These are phyloP conservation scores for Dendrothele bispora DNA, from an alignment of 768 basidiomycete species.

Conservation along the genomic window DNA sequence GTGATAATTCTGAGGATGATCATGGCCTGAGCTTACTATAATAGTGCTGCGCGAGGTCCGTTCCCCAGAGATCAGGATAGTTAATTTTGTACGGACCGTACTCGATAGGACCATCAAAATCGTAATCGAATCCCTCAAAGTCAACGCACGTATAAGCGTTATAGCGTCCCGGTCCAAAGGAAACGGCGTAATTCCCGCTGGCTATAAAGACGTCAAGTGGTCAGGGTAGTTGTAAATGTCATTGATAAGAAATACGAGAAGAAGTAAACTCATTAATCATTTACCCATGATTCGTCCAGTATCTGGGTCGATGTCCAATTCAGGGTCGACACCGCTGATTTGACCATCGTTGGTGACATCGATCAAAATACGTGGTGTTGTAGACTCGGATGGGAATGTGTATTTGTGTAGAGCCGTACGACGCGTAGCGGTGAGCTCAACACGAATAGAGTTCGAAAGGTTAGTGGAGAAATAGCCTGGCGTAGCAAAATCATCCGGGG, in stretches of 20 bases:
- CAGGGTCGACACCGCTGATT: slow-evolving; percentile 47
- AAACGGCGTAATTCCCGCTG: slow-evolving; percentile 46
- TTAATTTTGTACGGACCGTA: slow-evolving; percentile 52
- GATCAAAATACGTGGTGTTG: slow-evolving; percentile 51
- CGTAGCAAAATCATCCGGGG: slow-evolving; percentile 59
- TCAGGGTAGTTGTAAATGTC: too few species aligned
- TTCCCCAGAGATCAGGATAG: slow-evolving; percentile 20
- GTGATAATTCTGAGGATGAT: too few species aligned
- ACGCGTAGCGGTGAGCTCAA: slow-evolving; percentile 60
- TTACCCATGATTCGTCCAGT: slow-evolving; percentile 51
- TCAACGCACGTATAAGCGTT: slow-evolving; percentile 59
- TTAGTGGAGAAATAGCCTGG: slow-evolving; percentile 70
- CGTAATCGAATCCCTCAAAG: slow-evolving; percentile 54
- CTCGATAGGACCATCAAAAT: slow-evolving; percentile 47
- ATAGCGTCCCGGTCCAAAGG: slow-evolving; percentile 62
- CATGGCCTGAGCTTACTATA: slow-evolving; percentile 36
- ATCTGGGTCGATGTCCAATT: slow-evolving; percentile 45
- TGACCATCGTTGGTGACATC: slow-evolving; percentile 67
- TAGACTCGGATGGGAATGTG: slow-evolving; percentile 49
- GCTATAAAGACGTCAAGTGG: slow-evolving; percentile 18
- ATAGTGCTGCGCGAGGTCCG: slow-evolving; percentile 38
- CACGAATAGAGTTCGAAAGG: slow-evolving; percentile 57
- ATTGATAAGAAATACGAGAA: too few species aligned
- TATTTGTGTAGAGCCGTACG: slow-evolving; percentile 61
- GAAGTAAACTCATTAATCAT: too few species aligned